Evolutionary conservation across 352 stramenopile genomes (phyloP), one percentile per base, ranked within the genome.

Genomic region (Pythium sp.): DNA sequence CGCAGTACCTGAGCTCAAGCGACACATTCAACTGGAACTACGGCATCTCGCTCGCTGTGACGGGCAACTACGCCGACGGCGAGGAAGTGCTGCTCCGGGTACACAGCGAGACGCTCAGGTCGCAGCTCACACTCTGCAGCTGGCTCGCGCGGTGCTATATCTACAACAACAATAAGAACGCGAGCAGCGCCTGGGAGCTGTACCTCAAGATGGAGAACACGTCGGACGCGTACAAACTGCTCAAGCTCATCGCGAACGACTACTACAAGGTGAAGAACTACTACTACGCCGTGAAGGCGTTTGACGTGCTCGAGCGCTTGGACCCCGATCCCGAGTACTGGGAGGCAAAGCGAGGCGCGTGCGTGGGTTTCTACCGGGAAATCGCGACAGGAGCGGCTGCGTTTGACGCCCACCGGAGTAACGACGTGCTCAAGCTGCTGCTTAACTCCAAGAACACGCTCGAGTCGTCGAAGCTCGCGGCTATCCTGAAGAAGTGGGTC

Each of bases 21-120:
- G 84, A 93, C 43, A 73, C 79, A 3, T 94, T 94, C 72, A 91
- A 94, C 71, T 92, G 82, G 82, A 94, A 94, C 68, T 91, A 91
- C 66, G 86, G 82, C 2, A 36, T 91, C 18, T 79, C 79, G 3
- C 68, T 94, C 11, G 86, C 81, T n/a, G 74, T 78, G 1, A 63
- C 68, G 1, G 84, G 80, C 2, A 69, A 74, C 0, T 92, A 73
- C 53, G 57, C 58, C 3, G 82, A 92, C 46, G 86, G 76, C 0
- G 79, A 91, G 61, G 80, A 89, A 32, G 70, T 79, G n/a, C 61
- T 94, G 8, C 54, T 78, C 1, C 81, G 82, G 15, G 80, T 91
- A 2, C 71, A 83, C 24, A 84, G 70, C 22, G 26, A 71, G 0
- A 22, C 60, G 2, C 59, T 89, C 49, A 69, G 53, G 8, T 66